Conservation (phyloP, 768 basidiomycete species). For the Stropharia rugosoannulata region DNA sequence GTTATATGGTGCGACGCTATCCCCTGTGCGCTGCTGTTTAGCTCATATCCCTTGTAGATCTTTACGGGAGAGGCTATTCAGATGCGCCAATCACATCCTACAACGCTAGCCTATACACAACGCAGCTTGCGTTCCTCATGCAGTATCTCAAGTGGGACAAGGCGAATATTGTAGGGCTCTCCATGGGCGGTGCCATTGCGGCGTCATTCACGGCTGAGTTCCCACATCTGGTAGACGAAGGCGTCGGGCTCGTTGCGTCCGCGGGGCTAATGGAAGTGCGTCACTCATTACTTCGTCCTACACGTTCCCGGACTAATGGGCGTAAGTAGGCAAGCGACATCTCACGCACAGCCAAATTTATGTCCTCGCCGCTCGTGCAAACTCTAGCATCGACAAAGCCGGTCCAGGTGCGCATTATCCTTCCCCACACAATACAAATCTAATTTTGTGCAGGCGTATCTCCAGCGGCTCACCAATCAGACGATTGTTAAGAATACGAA, state of each 20-base stretch:
- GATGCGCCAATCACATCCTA: conserved; percentile 75
- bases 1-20: conserved; percentile 57
- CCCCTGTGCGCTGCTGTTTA: neutral
- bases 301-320: neutral
- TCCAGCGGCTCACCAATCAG: conserved; percentile 47
- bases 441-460: conserved; percentile 38
- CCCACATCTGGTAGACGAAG: conserved; percentile 66
- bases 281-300: neutral
- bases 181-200: conserved; percentile 81
- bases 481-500: conserved; percentile 9
- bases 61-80: conserved; percentile 83
- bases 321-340: conserved; percentile 54
- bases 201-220: conserved; percentile 70
- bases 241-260: conserved; percentile 65
- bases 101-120: conserved; percentile 61
- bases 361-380: conserved; percentile 77
- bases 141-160: conserved; percentile 75
- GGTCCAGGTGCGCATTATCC: conserved; percentile 45
- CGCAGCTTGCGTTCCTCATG: conserved; percentile 81
- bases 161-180: conserved; percentile 65
- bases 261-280: conserved; percentile 69
- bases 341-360: conserved; percentile 73
- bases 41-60: conserved; percentile 40
- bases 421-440: neutral
- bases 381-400: conserved; percentile 59